Conservation (phyloP, 1,139 yeast genomes). For the Tardiomyces digboiensis region DNA sequence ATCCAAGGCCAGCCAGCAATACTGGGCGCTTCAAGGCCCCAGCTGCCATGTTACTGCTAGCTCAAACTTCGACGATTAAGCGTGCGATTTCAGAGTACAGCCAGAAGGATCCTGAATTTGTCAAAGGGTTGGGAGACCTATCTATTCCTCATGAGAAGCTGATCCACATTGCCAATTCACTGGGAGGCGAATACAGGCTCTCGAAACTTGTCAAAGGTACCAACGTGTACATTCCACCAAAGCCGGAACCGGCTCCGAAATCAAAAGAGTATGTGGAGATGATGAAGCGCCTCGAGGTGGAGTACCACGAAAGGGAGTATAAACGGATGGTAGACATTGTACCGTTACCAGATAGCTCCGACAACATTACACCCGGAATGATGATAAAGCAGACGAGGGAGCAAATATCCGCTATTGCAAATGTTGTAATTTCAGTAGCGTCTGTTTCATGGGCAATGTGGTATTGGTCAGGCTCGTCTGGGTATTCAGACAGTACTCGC, state of each 20-base stretch:
- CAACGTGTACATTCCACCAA: constrained; percentile 22
- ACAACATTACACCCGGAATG: constrained; percentile 38
- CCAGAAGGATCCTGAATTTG: background rate
- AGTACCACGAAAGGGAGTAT: constrained; percentile 59
- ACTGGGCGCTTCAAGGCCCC: too few species aligned
- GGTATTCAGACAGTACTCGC: constrained; percentile 45
- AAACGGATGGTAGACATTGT: constrained; percentile 37
- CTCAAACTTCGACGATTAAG: background rate
- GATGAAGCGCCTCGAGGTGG: constrained; percentile 44
- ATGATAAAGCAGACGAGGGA: constrained; percentile 63
- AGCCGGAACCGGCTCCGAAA: constrained; percentile 31
- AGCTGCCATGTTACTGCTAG: too few species aligned
- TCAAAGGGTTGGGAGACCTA: background rate
- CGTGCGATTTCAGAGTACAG: background rate
- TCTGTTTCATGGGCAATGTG: constrained; percentile 87
- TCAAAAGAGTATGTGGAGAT: constrained; percentile 50
- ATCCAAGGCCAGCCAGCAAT: too few species aligned
- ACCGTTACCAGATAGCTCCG: background rate
- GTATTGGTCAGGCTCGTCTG: constrained; percentile 70
- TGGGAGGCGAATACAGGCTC: background rate
- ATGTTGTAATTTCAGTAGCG: constrained; percentile 64
- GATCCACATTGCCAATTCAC: background rate
- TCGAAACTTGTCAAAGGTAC: constrained; percentile 14
- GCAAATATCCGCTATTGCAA: constrained; percentile 76
- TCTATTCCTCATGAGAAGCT: background rate